Conservation (phyloP, 2,329 filamentous ascomycete genomes). For the Arachnomyces sp. region DNA sequence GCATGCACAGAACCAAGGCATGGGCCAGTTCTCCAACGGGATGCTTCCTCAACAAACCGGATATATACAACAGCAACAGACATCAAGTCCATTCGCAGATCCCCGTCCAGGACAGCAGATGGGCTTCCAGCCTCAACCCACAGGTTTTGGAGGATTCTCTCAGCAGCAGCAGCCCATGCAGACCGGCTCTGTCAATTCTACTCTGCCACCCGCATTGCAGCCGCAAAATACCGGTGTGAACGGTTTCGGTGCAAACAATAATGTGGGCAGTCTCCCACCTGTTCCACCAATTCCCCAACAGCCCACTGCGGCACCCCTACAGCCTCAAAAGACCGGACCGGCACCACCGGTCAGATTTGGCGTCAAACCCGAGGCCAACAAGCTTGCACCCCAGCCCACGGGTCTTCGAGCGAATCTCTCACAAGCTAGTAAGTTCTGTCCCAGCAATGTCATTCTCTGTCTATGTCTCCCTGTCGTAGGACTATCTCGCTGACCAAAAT, state of each 20-base stretch:
- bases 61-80: constrained; percentile 32
- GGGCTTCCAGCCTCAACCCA: constrained; percentile 44
- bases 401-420: constrained; percentile 83
- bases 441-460: too few relatives aligned
- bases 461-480: constrained; percentile 3
- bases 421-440: constrained; percentile 95
- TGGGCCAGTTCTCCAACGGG: constrained; percentile 25
- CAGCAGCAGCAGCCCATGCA: constrained; percentile 44
- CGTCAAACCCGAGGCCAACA: constrained; percentile 63
- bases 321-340: constrained; percentile 76
- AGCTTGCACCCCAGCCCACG: constrained; percentile 76
- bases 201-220: constrained; percentile 32
- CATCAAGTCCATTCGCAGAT: constrained; percentile 47
- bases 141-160: constrained; percentile 44
- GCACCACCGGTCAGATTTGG: constrained; percentile 85
- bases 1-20: constrained; percentile 16
- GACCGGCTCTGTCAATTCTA: constrained; percentile 39
- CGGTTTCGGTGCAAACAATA: constrained; percentile 30
- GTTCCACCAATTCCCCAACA: constrained; percentile 53
- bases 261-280: constrained; percentile 33
- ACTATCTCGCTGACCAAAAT: constrained; percentile 9
- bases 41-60: constrained; percentile 26
- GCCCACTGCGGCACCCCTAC: constrained; percentile 54
- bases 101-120: constrained; percentile 38
- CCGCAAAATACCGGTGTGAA: constrained; percentile 45